Evolutionary conservation across 1,284 basidiomycete species (phyloP).

Genomic region (Malassezia restricta): DNA sequence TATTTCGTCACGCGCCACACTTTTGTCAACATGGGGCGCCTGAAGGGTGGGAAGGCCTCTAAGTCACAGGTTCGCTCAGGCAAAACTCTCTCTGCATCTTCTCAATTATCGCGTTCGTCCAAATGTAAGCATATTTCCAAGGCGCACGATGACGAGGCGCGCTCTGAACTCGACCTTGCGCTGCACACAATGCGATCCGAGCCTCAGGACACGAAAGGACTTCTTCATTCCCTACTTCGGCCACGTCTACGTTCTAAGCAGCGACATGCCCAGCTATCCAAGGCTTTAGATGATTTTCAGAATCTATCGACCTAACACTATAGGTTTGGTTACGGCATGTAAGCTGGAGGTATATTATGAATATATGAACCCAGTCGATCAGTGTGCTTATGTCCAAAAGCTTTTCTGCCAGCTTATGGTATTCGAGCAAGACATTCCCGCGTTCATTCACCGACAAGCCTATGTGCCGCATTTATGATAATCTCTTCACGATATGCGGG

Average conservation of each 20-base stretch:
- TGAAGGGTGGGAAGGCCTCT: too few relatives aligned
- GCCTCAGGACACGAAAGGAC: neutral
- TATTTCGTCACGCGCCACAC: too few relatives aligned
- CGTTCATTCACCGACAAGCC: slow-evolving; percentile 15
- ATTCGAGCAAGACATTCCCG: slow-evolving; percentile 19
- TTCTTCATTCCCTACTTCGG: neutral
- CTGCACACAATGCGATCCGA: neutral
- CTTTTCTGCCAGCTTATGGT: slow-evolving; percentile 17
- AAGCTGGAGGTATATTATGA: neutral
- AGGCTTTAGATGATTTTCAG: neutral
- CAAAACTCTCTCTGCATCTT: neutral
- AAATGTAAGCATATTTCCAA: neutral
- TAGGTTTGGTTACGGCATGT: slow-evolving; percentile 1
- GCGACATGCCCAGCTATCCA: neutral
- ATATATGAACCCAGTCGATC: slow-evolving; percentile 7
- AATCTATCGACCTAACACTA: slow-evolving; percentile 4
- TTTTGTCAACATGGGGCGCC: too few relatives aligned
- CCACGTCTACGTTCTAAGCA: neutral
- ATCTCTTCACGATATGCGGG: slow-evolving; percentile 2
- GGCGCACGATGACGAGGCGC: neutral
- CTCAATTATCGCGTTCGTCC: neutral
- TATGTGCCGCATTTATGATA: neutral
- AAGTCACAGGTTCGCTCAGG: too few relatives aligned
- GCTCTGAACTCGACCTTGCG: slow-evolving; percentile 1
- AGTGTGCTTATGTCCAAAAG: neutral